These are phyloP conservation scores for Cladosporium phlei DNA, from an alignment of 2,329 filamentous ascomycete species.

Conservation along the genomic window DNA sequence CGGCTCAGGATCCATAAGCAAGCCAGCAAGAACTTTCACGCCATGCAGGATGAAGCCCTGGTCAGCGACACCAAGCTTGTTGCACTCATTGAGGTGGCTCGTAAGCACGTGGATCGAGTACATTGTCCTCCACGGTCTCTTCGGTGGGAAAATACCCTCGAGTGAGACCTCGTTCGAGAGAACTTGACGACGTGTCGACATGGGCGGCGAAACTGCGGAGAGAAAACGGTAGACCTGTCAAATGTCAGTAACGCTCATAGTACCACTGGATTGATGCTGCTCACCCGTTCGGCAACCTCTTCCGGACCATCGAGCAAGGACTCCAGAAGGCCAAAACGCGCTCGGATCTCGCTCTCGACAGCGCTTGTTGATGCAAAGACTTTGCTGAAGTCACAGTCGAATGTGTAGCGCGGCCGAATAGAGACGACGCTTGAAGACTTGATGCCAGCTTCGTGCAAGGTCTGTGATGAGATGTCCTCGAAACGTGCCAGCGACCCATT, in stretches of 20 bases:
- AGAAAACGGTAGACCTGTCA: conserved; percentile 62
- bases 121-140: conserved; percentile 61
- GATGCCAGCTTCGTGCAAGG: conserved; percentile 21
- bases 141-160: conserved; percentile 61
- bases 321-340: conserved; percentile 81
- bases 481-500: conserved; percentile 6
- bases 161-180: conserved; percentile 51
- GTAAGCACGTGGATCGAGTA: conserved; percentile 67
- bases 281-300: conserved; percentile 47
- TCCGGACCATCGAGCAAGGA: conserved; percentile 63
- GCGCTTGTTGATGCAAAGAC: conserved; percentile 34
- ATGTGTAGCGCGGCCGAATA: conserved; percentile 24
- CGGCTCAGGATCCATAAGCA: conserved; percentile 20
- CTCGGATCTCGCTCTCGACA: conserved; percentile 73
- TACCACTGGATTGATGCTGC: background rate
- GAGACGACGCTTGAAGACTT: conserved; percentile 21
- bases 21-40: conserved; percentile 22
- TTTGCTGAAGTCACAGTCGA: conserved; percentile 21
- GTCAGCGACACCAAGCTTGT: conserved; percentile 26
- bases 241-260: background rate
- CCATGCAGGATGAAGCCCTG: conserved; percentile 25
- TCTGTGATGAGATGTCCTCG: conserved; percentile 5
- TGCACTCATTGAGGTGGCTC: conserved; percentile 49
- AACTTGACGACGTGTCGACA: conserved; percentile 47
- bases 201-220: conserved; percentile 46